Evolutionary conservation across 2,329 filamentous ascomycete genomes (phyloP).

Genomic region (Claviceps spartinae): DNA sequence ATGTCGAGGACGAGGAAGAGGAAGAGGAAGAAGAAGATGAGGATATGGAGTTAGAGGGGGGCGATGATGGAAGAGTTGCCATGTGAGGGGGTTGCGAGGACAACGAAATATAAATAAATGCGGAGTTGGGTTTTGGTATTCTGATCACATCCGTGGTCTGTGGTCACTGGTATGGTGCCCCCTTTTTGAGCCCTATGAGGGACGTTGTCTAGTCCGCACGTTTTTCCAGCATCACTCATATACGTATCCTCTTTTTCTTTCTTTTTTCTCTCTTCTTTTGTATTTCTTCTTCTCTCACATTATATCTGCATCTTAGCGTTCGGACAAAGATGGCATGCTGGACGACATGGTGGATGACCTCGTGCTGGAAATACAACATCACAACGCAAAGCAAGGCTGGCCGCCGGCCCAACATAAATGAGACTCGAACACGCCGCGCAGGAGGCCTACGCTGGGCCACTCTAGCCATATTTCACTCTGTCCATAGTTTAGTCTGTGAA

Average conservation of each 20-base stretch:
- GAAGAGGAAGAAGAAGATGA: conserved; percentile 37
- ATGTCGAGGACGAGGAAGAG: conserved; percentile 51
- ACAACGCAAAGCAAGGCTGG: no score
- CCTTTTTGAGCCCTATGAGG: neutral
- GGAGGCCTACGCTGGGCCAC: no score
- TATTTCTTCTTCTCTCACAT: neutral
- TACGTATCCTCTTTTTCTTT: neutral
- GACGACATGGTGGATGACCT: no score
- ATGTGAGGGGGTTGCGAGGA: neutral
- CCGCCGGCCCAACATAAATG: no score
- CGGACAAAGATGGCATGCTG: neutral
- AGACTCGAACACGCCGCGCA: no score
- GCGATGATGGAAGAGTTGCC: conserved; percentile 17
- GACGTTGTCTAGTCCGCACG: neutral
- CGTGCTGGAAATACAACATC: neutral
- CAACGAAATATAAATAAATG: no score
- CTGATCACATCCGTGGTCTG: neutral
- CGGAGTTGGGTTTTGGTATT: no score
- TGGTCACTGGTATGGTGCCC: neutral
- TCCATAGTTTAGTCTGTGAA: no score
- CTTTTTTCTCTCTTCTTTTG: neutral
- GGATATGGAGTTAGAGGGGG: conserved; percentile 27
- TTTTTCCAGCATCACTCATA: neutral
- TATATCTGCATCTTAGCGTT: neutral
- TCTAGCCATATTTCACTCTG: no score